Percentiles rank a stretch among this genome's conserved stretches.
phyloP scores from a whole-genome alignment of 305 asterid species.

The Fraxinus xanthoxyloides region DNA sequence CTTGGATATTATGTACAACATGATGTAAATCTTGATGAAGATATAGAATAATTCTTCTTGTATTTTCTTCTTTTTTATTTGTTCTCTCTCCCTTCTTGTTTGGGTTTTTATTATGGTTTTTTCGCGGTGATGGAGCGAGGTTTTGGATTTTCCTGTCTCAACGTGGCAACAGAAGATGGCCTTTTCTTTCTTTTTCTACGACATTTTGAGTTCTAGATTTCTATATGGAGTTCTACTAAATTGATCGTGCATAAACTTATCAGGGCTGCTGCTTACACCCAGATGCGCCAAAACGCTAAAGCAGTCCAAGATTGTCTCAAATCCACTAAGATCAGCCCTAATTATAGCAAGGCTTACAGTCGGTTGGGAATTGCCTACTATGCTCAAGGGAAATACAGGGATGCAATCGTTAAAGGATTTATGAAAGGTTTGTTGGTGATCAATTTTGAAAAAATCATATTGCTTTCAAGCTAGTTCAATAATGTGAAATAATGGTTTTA shows the following conservation, averaged over 20 bases:
- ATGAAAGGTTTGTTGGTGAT: slow-evolving; percentile 52
- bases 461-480: slow-evolving; percentile 12
- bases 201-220: slow-evolving; percentile 7
- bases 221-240: slow-evolving; percentile 4
- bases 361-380: slow-evolving; percentile 84
- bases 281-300: slow-evolving; percentile 45
- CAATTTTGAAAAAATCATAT: slow-evolving; percentile 1
- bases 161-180: not conserved
- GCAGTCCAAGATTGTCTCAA: slow-evolving; percentile 70
- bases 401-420: slow-evolving; percentile 80
- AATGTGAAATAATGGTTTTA: slow-evolving; percentile 9
- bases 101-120: no score
- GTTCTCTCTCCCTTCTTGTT: no score
- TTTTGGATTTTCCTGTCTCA: no score
- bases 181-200: not conserved
- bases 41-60: no score
- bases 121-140: no score
- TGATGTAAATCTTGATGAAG: no score
- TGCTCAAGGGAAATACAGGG: slow-evolving; percentile 79
- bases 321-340: slow-evolving; percentile 69
- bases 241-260: slow-evolving; percentile 15
- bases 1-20: no score
- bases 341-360: slow-evolving; percentile 85
- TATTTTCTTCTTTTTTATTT: no score
- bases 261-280: slow-evolving; percentile 96